Evolutionary conservation across 225 moss, liverwort and hornwort genomes (phyloP).

Genomic region (Marchantia polymorpha): DNA sequence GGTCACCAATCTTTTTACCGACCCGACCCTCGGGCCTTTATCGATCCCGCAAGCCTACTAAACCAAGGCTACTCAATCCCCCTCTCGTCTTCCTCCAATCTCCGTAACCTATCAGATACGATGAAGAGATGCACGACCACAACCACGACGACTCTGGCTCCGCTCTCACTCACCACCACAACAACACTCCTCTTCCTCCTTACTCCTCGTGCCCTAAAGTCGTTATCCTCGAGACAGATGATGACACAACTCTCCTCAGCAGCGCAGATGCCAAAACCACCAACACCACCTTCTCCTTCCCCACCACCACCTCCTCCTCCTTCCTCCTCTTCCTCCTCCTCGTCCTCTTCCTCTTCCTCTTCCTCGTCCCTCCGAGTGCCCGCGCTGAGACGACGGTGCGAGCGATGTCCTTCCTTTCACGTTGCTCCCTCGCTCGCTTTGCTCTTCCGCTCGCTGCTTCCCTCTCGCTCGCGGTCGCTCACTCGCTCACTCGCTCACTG

Average conservation of each 20-base stretch:
- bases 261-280: conserved; percentile 11
- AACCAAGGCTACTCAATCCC: conserved; percentile 13
- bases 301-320: neutral
- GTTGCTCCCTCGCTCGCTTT: neutral
- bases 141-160: conserved; percentile 15
- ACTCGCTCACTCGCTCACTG: too few species aligned
- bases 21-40: conserved; percentile 21
- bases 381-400: conserved; percentile 2
- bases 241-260: conserved; percentile 17
- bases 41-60: conserved; percentile 13
- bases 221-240: conserved; percentile 18
- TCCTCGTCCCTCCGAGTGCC: neutral
- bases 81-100: conserved; percentile 13
- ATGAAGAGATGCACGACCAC: conserved; percentile 17
- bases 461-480: neutral
- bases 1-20: conserved; percentile 26
- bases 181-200: conserved; percentile 11
- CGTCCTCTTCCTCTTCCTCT: neutral
- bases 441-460: neutral
- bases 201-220: conserved; percentile 36
- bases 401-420: conserved; percentile 18
- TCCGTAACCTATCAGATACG: conserved; percentile 17
- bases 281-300: conserved; percentile 1
- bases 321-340: conserved; percentile 1
- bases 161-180: conserved; percentile 15